Percentiles rank a stretch among this genome's conserved stretches.
These are phyloP conservation scores for Tricholoma terreum DNA, from an alignment of 768 basidiomycete genomes.

Conservation along the genomic window DNA sequence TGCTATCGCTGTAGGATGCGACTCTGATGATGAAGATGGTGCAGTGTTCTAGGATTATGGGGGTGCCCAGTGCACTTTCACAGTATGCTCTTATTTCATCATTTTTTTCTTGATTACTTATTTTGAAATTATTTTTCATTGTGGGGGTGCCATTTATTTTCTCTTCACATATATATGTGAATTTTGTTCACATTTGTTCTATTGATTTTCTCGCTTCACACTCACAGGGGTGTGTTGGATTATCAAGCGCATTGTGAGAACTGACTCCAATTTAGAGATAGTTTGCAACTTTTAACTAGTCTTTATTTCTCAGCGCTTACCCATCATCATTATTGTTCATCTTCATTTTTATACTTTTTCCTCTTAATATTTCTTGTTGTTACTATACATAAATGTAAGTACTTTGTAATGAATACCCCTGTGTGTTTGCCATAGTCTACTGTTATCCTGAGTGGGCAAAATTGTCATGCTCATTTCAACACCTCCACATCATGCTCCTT, in stretches of 20 bases:
- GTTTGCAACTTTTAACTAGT: no score
- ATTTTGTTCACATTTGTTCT: background rate
- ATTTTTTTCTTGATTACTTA: no score
- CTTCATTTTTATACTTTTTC: background rate
- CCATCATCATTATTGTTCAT: no score
- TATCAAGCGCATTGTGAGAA: background rate
- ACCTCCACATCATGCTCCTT: constrained; percentile 28
- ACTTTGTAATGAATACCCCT: background rate
- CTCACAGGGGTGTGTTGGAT: constrained; percentile 3
- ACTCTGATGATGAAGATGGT: background rate
- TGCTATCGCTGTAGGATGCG: background rate
- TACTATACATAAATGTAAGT: background rate
- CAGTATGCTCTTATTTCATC: no score
- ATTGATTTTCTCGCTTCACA: background rate
- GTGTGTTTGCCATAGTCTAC: background rate
- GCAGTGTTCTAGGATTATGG: background rate
- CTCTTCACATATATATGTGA: no score
- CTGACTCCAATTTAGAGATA: no score
- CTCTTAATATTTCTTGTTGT: background rate
- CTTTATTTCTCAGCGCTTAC: no score
- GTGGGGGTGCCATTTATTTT: no score
- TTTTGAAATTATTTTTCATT: no score
- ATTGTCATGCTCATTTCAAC: background rate
- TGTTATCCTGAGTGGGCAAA: background rate
- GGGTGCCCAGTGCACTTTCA: background rate